These are phyloP conservation scores for Clarireedia homoeocarpa DNA, from an alignment of 2,329 filamentous ascomycete species.

Conservation along the genomic window DNA sequence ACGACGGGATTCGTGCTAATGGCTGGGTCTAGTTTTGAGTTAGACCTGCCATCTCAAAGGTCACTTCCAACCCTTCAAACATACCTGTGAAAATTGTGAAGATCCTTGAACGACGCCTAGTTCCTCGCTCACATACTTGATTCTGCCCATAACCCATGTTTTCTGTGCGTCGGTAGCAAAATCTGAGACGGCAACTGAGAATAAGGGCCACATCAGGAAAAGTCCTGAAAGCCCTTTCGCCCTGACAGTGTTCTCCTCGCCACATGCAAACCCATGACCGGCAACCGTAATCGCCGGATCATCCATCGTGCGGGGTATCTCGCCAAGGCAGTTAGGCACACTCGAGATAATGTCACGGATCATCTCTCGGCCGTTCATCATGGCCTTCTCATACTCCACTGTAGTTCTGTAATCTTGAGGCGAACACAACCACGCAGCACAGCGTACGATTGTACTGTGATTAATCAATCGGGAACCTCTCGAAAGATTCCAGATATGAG, in stretches of 20 bases:
- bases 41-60: background rate
- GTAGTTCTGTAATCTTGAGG: constrained; percentile 54
- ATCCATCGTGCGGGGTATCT: constrained; percentile 24
- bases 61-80: background rate
- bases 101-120: constrained; percentile 20
- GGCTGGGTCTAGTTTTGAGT: background rate
- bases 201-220: constrained; percentile 22
- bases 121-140: constrained; percentile 18
- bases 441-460: constrained; percentile 47
- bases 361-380: constrained; percentile 40
- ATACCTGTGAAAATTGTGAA: background rate
- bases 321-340: constrained; percentile 51
- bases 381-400: constrained; percentile 50
- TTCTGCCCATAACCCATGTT: constrained; percentile 17
- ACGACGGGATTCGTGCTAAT: constrained; percentile 1
- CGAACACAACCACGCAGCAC: constrained; percentile 51
- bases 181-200: constrained; percentile 17
- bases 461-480: constrained; percentile 46
- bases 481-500: constrained; percentile 49
- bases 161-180: constrained; percentile 17
- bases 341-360: constrained; percentile 53
- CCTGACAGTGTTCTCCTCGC: constrained; percentile 29
- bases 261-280: constrained; percentile 43
- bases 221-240: constrained; percentile 20
- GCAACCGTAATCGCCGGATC: constrained; percentile 5